Base-by-base conservation (phyloP, 495 filamentous ascomycete genomes). In the Xylaria nigripes region DNA sequence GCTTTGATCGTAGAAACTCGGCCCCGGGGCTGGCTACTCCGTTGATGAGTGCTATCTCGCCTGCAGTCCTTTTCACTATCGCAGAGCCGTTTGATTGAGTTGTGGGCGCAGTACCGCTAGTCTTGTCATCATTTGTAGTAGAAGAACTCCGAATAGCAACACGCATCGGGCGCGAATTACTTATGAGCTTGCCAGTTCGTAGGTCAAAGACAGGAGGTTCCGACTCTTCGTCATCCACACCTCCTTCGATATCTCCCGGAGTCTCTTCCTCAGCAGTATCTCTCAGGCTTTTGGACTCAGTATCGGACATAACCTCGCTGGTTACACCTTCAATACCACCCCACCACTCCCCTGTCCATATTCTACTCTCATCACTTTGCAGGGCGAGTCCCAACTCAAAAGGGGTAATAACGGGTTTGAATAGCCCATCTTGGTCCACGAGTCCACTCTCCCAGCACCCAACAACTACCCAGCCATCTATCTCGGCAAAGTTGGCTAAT, bases 401-500 rank as follows among this genome's bases (percentile, higher is more conserved):
- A 2, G 93, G 91, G 10, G 94, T 98, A 30, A 98, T 80, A 3
- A 97, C 80, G 1, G 89, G 89, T 64, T 79, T 84, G 72, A 80
- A 96, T 61, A 93, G 90, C 0, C 69, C 70, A 10, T 88, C 89
- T 58, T 86, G 85, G 56, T 86, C 86, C 12, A 97, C 81, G 43
- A 97, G 72, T 53, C 85, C 86, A 63, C 92, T 95, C 69, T 98
- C 93, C 93, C 94, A 97, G 70, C 93, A 98, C 9, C 94, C 94
- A 40, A 98, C 86, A 0, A 96, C 91, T 0, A 97, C 90, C 93
- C 93, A 98, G 13, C 87, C 94, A 18, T 87, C 91, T 10, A 98
- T 79, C 69, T 98, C 93, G 49, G 84, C 80, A 68, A 98, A 98
- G 69, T 98, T 98, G 21, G 93, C 94, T 5, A 98, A 75, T 68